Base-by-base conservation (phyloP, 1,284 basidiomycete genomes). In the Athelia sp. region DNA sequence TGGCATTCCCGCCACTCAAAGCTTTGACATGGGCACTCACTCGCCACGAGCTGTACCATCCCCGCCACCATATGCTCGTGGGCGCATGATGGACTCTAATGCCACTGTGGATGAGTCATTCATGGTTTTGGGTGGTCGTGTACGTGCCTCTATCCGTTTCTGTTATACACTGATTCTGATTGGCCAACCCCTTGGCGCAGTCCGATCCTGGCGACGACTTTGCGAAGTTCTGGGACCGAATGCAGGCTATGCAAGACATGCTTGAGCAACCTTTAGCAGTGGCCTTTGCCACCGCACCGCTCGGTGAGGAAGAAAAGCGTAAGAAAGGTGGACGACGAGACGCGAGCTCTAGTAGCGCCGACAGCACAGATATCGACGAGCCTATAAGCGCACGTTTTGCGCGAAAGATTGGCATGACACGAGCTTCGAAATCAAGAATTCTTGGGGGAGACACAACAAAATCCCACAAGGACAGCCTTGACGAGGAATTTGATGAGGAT, bases 181-280 rank as follows among this genome's bases (percentile, higher is more conserved):
- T 24, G 43, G 18, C 22, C 38, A 31, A 43, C 32, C 54, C 29
- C 53, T 17, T 40, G 15, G 6, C 46, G 46, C 54, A 87, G 85
- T 82, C 82, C 51, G 85, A 88, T 59, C 81, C 84, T 13, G 80
- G 83, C 4, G 88, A 90, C 59, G 82, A 85, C 4, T 91, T 91
- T 70, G 89, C 90, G 61, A 79, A 88, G 55, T 91, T 90, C 59
- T 91, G 89, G 89, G 82, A 78, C 58, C 87, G 85, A 34, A 86
- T 89, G 68, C 84, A 90, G 65, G 87, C 84, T 42, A 84, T 89
- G 78, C 65, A 90, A 43, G 87, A 90, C 57, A 83, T 88, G 58
- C 73, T 91, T 17, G 86, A 86, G 4, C 87, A 89, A 58, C 88
- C 88, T 2, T 40, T 40, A 40, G 36, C 36, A 40, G 86, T 91